Percentiles rank a stretch among this genome's conserved stretches.
Conservation (phyloP, 2,329 filamentous ascomycete species). For the Parasarocladium wereldwijsianum region DNA sequence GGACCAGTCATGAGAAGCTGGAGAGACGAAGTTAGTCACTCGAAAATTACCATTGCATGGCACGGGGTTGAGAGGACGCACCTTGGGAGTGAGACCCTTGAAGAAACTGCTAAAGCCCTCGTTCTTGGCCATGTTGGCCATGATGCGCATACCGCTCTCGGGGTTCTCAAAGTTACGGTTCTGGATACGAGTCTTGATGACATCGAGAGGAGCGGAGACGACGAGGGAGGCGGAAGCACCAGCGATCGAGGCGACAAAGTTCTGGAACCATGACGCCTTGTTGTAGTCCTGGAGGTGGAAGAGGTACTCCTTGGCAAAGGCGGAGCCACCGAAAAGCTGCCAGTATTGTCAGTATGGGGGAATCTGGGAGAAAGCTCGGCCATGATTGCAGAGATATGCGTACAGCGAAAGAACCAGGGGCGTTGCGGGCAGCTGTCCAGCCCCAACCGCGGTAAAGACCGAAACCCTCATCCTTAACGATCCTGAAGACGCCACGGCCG, state of each 20-base stretch:
- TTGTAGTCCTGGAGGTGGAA: conserved; percentile 91
- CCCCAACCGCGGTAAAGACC: conserved; percentile 91
- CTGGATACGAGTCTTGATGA: conserved; percentile 97
- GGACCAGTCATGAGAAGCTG: conserved; percentile 94
- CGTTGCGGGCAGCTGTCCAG: conserved; percentile 95
- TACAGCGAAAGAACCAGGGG: conserved; percentile 91
- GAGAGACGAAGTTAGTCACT: conserved; percentile 4
- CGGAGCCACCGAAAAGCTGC: conserved; percentile 93
- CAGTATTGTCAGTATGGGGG: conserved; percentile 10
- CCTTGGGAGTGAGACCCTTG: conserved; percentile 92
- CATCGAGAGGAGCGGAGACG: conserved; percentile 90
- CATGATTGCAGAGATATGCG: no score
- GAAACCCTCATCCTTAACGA: conserved; percentile 87
- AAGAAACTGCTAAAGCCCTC: conserved; percentile 85
- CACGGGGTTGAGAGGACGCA: conserved; percentile 17
- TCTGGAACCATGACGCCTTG: conserved; percentile 83
- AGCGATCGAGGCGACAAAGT: conserved; percentile 91
- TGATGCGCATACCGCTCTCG: conserved; percentile 81
- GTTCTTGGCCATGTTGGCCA: conserved; percentile 83
- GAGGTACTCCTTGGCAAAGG: conserved; percentile 93
- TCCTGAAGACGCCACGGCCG: conserved; percentile 78
- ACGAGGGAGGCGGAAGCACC: conserved; percentile 91
- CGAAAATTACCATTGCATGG: not conserved
- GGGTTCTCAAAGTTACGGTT: conserved; percentile 98
- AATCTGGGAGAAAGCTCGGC: no score